Evolutionary conservation across 306 rosid species (phyloP).

Genomic region (Castanospermum australe): DNA sequence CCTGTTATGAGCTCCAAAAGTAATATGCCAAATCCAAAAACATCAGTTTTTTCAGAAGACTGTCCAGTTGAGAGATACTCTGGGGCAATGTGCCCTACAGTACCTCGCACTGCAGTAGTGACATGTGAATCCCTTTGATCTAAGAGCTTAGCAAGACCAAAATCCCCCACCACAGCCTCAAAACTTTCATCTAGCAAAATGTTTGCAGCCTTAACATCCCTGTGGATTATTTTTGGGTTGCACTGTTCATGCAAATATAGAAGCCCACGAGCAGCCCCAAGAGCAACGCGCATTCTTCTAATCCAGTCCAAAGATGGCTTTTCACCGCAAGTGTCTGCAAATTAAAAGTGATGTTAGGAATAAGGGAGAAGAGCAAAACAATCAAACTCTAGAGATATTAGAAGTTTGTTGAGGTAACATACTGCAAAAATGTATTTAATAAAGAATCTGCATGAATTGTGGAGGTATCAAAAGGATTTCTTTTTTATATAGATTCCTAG

Average conservation of each 20-base stretch:
- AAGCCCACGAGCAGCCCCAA: constrained; percentile 92
- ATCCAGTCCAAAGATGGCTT: constrained; percentile 91
- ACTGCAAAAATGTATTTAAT: background rate
- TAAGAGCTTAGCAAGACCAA: constrained; percentile 93
- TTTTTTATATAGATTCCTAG: background rate
- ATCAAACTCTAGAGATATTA: background rate
- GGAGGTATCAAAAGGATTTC: background rate
- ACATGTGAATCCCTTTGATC: constrained; percentile 97
- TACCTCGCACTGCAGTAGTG: constrained; percentile 95
- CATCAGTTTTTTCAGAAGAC: constrained; percentile 93
- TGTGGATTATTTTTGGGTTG: constrained; percentile 89
- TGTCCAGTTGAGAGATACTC: constrained; percentile 96
- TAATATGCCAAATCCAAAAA: constrained; percentile 89
- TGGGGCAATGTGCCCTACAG: constrained; percentile 94
- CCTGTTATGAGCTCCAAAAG: constrained; percentile 94
- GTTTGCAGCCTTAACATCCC: constrained; percentile 99
- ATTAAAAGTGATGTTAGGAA: background rate
- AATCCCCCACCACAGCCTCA: constrained; percentile 98
- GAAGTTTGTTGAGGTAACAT: background rate
- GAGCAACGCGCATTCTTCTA: constrained; percentile 69
- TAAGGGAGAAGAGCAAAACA: constrained; percentile 1
- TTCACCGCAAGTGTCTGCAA: constrained; percentile 62
- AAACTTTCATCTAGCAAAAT: constrained; percentile 86
- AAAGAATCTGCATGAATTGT: background rate
- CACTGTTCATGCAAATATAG: constrained; percentile 92